Evolutionary conservation across 2,329 filamentous ascomycete genomes (phyloP).

Genomic region (Davidsoniella neocaledoniae): DNA sequence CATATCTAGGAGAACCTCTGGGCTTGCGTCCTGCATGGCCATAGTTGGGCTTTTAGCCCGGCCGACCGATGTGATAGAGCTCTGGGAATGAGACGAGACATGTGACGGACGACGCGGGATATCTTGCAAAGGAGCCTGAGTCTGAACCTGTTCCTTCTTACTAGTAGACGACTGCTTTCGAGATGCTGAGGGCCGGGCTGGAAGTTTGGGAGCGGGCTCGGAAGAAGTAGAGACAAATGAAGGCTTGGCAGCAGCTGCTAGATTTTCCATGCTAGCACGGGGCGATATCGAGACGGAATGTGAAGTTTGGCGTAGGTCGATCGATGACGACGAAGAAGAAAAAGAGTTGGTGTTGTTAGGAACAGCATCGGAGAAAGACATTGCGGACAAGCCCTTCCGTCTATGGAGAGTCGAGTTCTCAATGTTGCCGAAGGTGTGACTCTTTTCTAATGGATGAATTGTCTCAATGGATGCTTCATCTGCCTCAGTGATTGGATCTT

Average conservation of each 20-base stretch:
- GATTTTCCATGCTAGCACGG: constrained; percentile 7
- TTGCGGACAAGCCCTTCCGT: constrained; percentile 1
- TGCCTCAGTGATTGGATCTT: not conserved
- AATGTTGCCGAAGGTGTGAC: constrained; percentile 29
- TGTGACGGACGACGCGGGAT: constrained; percentile 1
- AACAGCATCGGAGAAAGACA: not conserved
- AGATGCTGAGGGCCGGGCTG: not conserved
- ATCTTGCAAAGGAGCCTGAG: not conserved
- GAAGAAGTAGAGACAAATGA: not conserved
- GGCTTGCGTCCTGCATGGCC: not conserved
- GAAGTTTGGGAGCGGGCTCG: not conserved
- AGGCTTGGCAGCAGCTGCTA: not conserved
- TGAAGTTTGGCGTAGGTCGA: constrained; percentile 1
- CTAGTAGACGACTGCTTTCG: not conserved
- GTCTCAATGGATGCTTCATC: constrained; percentile 5
- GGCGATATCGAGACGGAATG: constrained; percentile 7
- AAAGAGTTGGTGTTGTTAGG: too few relatives aligned
- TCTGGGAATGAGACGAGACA: not conserved
- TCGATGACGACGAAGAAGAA: constrained; percentile 3
- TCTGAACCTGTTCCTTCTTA: not conserved
- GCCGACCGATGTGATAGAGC: not conserved
- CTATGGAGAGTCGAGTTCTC: constrained; percentile 18
- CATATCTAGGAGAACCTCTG: constrained; percentile 4
- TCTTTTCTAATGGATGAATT: constrained; percentile 33
- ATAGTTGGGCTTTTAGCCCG: not conserved